These are phyloP conservation scores for Starmerella kuoi DNA, from an alignment of 805 yeast species.

Conservation along the genomic window DNA sequence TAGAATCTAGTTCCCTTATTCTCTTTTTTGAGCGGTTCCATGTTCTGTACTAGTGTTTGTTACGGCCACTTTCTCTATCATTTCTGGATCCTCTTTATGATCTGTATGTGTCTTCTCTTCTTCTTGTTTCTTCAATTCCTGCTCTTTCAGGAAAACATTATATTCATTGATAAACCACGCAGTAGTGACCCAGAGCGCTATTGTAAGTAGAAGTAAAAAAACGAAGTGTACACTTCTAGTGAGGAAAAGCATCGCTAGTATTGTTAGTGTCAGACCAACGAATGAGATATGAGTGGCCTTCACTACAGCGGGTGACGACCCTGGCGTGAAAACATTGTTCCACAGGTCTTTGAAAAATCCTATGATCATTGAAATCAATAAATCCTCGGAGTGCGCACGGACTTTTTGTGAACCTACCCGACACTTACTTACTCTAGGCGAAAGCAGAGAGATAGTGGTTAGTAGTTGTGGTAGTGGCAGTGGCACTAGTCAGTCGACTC, in stretches of 20 bases:
- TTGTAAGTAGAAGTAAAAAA: slow-evolving; percentile 42
- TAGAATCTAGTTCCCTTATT: too few relatives aligned
- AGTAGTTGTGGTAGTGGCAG: background rate
- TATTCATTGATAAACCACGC: slow-evolving; percentile 76
- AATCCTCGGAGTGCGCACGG: background rate
- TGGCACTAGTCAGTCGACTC: background rate
- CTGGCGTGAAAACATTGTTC: slow-evolving; percentile 87
- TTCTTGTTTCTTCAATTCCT: background rate
- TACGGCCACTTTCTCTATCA: too few relatives aligned
- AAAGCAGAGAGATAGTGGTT: too few relatives aligned
- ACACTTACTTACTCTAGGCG: too few relatives aligned
- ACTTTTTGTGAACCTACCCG: too few relatives aligned
- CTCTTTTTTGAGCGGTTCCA: too few relatives aligned
- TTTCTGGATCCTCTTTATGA: too few relatives aligned
- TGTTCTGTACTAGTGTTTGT: too few relatives aligned
- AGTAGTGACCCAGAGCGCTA: slow-evolving; percentile 61
- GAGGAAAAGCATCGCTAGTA: slow-evolving; percentile 47
- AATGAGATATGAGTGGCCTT: slow-evolving; percentile 82
- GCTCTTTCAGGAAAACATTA: slow-evolving; percentile 1
- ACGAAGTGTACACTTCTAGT: slow-evolving; percentile 55
- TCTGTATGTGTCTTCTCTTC: too few relatives aligned
- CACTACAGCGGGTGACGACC: slow-evolving; percentile 80
- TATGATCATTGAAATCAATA: slow-evolving; percentile 1
- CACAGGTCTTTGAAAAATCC: slow-evolving; percentile 52
- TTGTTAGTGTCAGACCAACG: slow-evolving; percentile 44